phyloP scores from a whole-genome alignment of 305 asterid genomes.

The Ilex paraguariensis region DNA sequence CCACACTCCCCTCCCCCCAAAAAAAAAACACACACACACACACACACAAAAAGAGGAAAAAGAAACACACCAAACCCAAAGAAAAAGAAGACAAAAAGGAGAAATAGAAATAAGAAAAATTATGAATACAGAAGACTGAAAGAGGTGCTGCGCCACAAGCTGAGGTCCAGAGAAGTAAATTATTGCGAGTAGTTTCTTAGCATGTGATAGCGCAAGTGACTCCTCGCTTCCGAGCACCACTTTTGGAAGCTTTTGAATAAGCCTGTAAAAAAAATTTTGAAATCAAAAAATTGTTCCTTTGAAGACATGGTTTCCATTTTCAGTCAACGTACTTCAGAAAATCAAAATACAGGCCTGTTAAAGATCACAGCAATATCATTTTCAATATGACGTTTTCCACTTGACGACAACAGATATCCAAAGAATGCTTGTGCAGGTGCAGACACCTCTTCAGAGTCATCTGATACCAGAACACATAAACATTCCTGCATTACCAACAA shows the following conservation, averaged over 20 bases:
- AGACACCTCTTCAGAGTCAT: conserved; percentile 76
- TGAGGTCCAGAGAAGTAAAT: conserved; percentile 78
- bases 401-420: conserved; percentile 40
- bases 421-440: conserved; percentile 57
- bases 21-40: too few relatives aligned
- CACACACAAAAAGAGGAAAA: too few relatives aligned
- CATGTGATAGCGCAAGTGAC: conserved; percentile 64
- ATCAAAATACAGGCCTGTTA: conserved; percentile 44
- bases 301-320: conserved; percentile 11
- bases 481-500: conserved; percentile 65
- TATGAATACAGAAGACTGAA: conserved; percentile 72
- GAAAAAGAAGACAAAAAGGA: not conserved
- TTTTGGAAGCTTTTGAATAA: conserved; percentile 87
- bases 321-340: conserved; percentile 12
- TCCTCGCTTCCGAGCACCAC: conserved; percentile 75
- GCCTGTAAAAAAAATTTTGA: conserved; percentile 39
- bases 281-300: conserved; percentile 7
- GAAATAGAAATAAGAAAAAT: conserved; percentile 11
- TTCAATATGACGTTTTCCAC: conserved; percentile 37
- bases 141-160: conserved; percentile 64
- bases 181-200: conserved; percentile 69
- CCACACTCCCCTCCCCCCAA: too few relatives aligned
- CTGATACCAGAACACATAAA: conserved; percentile 70
- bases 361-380: conserved; percentile 53
- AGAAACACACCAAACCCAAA: too few relatives aligned